Evolutionary conservation across 2,329 filamentous ascomycete genomes (phyloP).

Genomic region (Phaeoacremonium minimum): DNA sequence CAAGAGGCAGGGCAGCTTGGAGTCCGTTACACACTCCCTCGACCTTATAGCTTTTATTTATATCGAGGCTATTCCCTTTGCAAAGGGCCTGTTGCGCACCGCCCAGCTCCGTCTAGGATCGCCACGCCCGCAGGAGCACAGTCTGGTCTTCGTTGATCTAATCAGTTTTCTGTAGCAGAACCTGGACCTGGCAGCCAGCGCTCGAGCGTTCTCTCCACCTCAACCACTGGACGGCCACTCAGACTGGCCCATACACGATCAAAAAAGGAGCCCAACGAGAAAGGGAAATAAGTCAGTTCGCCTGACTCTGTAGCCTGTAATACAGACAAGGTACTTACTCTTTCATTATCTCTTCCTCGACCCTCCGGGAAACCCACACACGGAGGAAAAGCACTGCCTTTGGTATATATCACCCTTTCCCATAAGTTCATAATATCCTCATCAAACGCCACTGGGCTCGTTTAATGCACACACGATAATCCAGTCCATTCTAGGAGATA

Average conservation of each 20-base stretch:
- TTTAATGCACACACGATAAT: neutral
- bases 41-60: neutral
- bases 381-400: too few species aligned
- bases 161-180: slow-evolving; percentile 2
- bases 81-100: neutral
- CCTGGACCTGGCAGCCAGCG: slow-evolving; percentile 1
- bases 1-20: too few species aligned
- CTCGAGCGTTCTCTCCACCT: slow-evolving; percentile 6
- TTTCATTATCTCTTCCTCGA: too few species aligned
- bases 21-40: too few species aligned
- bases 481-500: neutral
- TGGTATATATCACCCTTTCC: neutral
- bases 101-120: slow-evolving; percentile 2
- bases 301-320: neutral
- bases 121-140: slow-evolving; percentile 2
- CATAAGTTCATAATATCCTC: neutral
- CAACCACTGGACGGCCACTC: slow-evolving; percentile 3
- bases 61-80: slow-evolving; percentile 4
- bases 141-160: slow-evolving; percentile 3
- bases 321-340: neutral
- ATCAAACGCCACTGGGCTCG: neutral
- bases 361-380: too few species aligned
- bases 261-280: neutral
- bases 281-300: neutral
- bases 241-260: slow-evolving; percentile 13